Conservation (phyloP, 352 stramenopile genomes). For the Phytophthora sojae region DNA sequence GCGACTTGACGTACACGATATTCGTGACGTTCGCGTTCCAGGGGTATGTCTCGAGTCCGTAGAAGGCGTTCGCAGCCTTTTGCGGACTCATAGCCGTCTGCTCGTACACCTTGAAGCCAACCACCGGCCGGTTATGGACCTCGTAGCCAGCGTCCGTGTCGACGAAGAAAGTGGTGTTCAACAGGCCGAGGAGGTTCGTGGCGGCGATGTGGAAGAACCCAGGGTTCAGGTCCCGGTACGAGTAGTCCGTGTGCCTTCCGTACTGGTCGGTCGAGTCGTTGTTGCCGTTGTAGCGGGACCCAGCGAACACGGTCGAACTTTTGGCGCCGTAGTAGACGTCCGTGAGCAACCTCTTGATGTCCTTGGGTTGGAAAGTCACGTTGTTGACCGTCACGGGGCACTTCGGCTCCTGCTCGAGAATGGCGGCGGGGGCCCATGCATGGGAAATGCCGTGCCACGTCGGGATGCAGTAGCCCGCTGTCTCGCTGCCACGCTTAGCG, state of each 20-base stretch:
- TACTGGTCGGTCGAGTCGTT: no score
- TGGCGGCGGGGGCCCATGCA: slow-evolving; percentile 30
- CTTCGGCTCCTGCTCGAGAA: no score
- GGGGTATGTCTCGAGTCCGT: slow-evolving; percentile 48
- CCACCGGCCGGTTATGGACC: slow-evolving; percentile 67
- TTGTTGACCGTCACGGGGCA: no score
- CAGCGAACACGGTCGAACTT: no score
- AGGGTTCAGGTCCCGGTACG: slow-evolving; percentile 44
- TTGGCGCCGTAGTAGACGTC: no score
- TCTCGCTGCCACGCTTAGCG: no score
- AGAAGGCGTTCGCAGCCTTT: slow-evolving; percentile 45
- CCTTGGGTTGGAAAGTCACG: no score
- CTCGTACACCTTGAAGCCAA: slow-evolving; percentile 48
- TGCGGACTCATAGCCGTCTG: slow-evolving; percentile 37
- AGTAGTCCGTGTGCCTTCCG: no score
- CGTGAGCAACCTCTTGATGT: no score
- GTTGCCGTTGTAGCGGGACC: no score
- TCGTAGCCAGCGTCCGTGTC: slow-evolving; percentile 38
- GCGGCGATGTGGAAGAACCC: slow-evolving; percentile 55
- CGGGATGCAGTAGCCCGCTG: slow-evolving; percentile 47
- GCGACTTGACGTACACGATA: slow-evolving; percentile 54
- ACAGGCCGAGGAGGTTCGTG: slow-evolving; percentile 48
- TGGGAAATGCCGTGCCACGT: slow-evolving; percentile 55
- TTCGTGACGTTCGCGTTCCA: slow-evolving; percentile 50
- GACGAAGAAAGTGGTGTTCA: slow-evolving; percentile 50